These are phyloP conservation scores for Xerocomus amazonicus DNA, from an alignment of 1,284 basidiomycete genomes.

Conservation along the genomic window DNA sequence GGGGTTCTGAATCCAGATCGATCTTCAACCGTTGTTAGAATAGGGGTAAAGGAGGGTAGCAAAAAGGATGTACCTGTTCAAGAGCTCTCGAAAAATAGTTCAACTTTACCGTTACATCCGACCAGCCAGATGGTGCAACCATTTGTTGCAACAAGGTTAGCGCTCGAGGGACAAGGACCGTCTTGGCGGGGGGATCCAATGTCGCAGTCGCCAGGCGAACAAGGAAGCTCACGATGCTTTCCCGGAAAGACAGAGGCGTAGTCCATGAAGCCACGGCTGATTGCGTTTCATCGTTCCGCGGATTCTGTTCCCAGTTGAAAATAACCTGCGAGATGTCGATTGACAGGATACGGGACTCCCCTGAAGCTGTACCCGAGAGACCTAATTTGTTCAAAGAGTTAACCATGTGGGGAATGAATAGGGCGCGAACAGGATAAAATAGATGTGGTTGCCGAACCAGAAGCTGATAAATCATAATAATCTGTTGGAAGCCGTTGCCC, in stretches of 20 bases:
- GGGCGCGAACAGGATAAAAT: conserved; percentile 90
- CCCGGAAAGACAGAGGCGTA: conserved; percentile 78
- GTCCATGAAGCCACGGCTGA: conserved; percentile 49
- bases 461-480: conserved; percentile 88
- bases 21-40: conserved; percentile 43
- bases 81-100: conserved; percentile 84
- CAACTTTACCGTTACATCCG: conserved; percentile 91
- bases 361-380: conserved; percentile 68
- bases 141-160: conserved; percentile 80
- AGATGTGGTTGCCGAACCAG: conserved; percentile 89
- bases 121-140: conserved; percentile 82
- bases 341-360: conserved; percentile 79
- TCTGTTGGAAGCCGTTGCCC: conserved; percentile 76
- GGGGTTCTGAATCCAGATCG: conserved; percentile 68
- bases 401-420: conserved; percentile 97
- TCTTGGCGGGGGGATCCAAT: conserved; percentile 62
- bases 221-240: conserved; percentile 91
- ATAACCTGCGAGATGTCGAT: conserved; percentile 86
- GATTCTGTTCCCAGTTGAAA: conserved; percentile 82
- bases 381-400: conserved; percentile 88
- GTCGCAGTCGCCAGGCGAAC: conserved; percentile 82
- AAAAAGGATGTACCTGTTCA: conserved; percentile 58
- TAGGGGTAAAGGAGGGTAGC: background rate
- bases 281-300: conserved; percentile 33
- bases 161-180: conserved; percentile 71